Base-by-base conservation (phyloP, 2,329 filamentous ascomycete species). In the Paramyrothecium roridum region DNA sequence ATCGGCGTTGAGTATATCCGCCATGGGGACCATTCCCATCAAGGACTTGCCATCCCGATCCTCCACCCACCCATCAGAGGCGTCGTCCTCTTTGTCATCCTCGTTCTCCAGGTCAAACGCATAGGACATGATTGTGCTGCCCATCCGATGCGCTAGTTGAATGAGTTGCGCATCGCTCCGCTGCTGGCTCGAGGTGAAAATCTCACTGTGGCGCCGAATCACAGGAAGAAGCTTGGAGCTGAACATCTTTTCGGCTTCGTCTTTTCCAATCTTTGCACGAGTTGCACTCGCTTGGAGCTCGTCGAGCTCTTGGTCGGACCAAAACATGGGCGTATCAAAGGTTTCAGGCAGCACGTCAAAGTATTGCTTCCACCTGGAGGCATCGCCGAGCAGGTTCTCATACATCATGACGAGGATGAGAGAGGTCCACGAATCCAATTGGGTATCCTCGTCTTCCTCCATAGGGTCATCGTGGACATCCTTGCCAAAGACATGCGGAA, bases 321-420 rank as follows among this genome's bases (percentile, higher is more conserved):
- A 97, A 74, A 93, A 96, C 89, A 97, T 96, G 60, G 93, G 81
- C 2, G 91, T 96, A 69, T 95, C 84, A 66, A 96, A 96, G 1
- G 74, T 65, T 6, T 67, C 62, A 1, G 91, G 91, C 6, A 96
- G 79, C 20, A 96, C 78, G 55, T 86, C 80, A 61, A 96, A 86
- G 70, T 96, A 96, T 0, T 86, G 80, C 60, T 85, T 83, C 92
- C 92, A 96, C 10, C 73, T 74, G 1, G 91, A 96, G 1, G 62
- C 73, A 57, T 63, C 75, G 51, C 71, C 85, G 69, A 70, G 86
- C 8, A 85, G 72, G 54, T 78, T 80, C 73, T 96, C 91, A 71
- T 91, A 90, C 52, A 96, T 82, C 82, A 96, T 86, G 58, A 89
- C 82, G 20, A 96, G 78, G 58, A 96, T 96, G 19, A 85, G 73